These are phyloP conservation scores for Lactifluus subvellereus DNA, from an alignment of 768 basidiomycete species.

Conservation along the genomic window DNA sequence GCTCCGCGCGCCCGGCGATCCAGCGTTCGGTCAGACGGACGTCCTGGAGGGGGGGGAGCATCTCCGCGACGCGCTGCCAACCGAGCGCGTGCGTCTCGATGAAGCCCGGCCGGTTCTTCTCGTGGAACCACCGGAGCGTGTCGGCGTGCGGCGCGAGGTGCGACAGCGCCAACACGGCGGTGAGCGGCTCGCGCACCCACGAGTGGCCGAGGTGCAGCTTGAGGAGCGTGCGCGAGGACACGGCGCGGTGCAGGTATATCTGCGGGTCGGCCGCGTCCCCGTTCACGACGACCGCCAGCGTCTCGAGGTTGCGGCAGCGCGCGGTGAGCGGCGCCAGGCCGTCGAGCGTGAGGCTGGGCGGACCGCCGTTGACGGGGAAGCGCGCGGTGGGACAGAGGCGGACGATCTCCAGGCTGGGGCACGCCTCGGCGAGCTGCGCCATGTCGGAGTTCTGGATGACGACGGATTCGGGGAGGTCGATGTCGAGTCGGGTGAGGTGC, in stretches of 20 bases:
- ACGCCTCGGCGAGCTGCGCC: constrained; percentile 49
- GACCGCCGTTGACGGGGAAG: constrained; percentile 47
- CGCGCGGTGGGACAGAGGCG: constrained; percentile 63
- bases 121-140: constrained; percentile 68
- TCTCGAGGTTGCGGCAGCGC: constrained; percentile 56
- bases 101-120: constrained; percentile 66
- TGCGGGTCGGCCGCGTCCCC: constrained; percentile 44
- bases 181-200: constrained; percentile 62
- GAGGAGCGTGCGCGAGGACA: constrained; percentile 59
- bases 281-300: constrained; percentile 59
- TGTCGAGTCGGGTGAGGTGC: constrained; percentile 54
- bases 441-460: constrained; percentile 60
- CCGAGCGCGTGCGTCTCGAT: constrained; percentile 58
- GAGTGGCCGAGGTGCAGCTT: constrained; percentile 76
- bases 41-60: constrained; percentile 65
- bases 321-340: constrained; percentile 53
- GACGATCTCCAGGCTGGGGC: constrained; percentile 64
- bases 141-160: constrained; percentile 71
- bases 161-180: constrained; percentile 65
- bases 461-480: constrained; percentile 74
- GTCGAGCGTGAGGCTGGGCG: constrained; percentile 57
- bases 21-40: constrained; percentile 58
- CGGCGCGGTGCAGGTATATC: constrained; percentile 40
- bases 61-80: constrained; percentile 66
- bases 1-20: constrained; percentile 29